A percentile compares a stretch with the other conserved stretches of the same genome.
These are phyloP conservation scores for Microthlaspi erraticum DNA, from an alignment of 345 rosid species.

Conservation along the genomic window DNA sequence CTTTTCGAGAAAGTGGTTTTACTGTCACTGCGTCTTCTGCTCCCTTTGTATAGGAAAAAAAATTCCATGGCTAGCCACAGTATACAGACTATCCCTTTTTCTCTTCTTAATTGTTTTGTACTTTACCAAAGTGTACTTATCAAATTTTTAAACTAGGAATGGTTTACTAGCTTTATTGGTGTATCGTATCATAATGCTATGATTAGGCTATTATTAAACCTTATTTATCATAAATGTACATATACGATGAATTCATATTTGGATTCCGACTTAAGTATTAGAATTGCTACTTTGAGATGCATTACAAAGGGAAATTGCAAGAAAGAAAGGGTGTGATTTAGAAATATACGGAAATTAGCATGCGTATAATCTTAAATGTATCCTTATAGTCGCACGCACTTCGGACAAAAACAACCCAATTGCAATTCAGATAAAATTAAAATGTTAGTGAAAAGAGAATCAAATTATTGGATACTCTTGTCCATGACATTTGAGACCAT, in stretches of 20 bases:
- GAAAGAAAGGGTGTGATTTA: neutral
- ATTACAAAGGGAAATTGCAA: neutral
- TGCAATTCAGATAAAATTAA: neutral
- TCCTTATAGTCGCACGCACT: constrained; percentile 22
- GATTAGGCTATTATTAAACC: constrained; percentile 34
- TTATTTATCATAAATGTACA: neutral
- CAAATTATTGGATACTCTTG: constrained; percentile 46
- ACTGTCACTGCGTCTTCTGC: neutral
- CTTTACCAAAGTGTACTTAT: constrained; percentile 32
- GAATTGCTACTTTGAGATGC: neutral
- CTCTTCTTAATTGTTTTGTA: constrained; percentile 21
- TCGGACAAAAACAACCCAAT: constrained; percentile 28
- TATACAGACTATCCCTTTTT: constrained; percentile 1
- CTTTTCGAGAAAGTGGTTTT: neutral
- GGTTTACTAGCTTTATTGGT: constrained; percentile 24
- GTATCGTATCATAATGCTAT: constrained; percentile 40
- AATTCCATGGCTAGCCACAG: constrained; percentile 3
- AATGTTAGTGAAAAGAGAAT: constrained; percentile 34
- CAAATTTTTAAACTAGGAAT: constrained; percentile 10
- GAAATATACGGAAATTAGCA: neutral
- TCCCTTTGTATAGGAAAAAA: neutral
- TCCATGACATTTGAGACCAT: constrained; percentile 42
- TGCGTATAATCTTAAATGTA: neutral
- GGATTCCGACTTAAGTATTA: neutral
- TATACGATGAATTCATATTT: constrained; percentile 30